Base-by-base conservation (phyloP, 768 basidiomycete species). In the Chalciporus piperatus region DNA sequence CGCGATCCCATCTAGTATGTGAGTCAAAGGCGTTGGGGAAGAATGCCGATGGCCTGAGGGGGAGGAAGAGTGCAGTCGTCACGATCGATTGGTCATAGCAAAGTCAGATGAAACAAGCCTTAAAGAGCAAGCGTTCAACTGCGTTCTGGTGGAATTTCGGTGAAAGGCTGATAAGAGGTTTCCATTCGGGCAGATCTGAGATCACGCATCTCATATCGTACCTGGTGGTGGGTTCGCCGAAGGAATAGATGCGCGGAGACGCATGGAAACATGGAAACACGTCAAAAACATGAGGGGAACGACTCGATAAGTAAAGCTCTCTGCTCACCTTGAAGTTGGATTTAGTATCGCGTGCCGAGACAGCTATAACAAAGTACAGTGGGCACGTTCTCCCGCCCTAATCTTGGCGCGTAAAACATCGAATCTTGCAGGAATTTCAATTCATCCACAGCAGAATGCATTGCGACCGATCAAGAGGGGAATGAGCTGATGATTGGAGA, bases 121-220 rank as follows among this genome's bases (percentile, higher is more conserved):
- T 11, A 40, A 11, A 45, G 54, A 48, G 40, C 45, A 28, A 52
- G 41, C 45, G 13, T 35, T 50, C 49, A 46, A 44, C 35, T 37
- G 41, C 44, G 56, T 57, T 54, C 30, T 33, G 33, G 10, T 41
- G 23, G 58, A 57, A 56, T 57, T 59, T 65, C 49, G 55, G 55
- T 56, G 51, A 62, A 67, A 61, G 55, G 57, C 47, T 67, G 66
- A 66, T 66, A 69, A 65, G 65, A 49, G 17, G 20, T 45, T 44
- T 47, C 32, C 39, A 48, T 55, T 48, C 41, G 33, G 44, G 38
- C 3, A 19, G 52, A 67, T 67, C 66, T 67, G 30, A 67, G 66
- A 67, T 67, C 32, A 17, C 22, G 17, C 28, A 44, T 27, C 48
- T 47, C 22, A 28, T 38, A n/a, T 28, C 28, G 48, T 51, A 22